Conservation (phyloP, 129 eudicot genomes). For the Flaveria bidentis region DNA sequence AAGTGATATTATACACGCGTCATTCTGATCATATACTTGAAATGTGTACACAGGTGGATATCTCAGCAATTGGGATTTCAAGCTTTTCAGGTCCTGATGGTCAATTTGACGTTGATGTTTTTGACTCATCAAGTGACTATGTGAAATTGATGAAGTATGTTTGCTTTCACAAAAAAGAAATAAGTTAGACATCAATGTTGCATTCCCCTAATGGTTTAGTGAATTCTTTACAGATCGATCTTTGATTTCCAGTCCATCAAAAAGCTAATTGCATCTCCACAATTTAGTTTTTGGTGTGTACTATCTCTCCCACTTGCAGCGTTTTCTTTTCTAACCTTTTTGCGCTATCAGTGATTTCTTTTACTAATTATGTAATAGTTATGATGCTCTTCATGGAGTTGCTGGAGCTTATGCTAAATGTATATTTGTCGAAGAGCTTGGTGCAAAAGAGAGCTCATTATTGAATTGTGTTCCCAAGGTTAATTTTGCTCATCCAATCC, state of each 20-base stretch:
- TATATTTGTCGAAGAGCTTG: slow-evolving; percentile 93
- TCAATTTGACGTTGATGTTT: slow-evolving; percentile 89
- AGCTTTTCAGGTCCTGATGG: slow-evolving; percentile 90
- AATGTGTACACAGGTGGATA: slow-evolving; percentile 66
- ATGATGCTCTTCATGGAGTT: slow-evolving; percentile 93
- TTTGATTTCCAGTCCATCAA: slow-evolving; percentile 78
- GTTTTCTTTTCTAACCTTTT: background rate
- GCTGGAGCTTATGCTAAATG: slow-evolving; percentile 93
- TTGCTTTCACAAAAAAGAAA: background rate
- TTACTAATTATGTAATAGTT: slow-evolving; percentile 43
- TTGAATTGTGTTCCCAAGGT: slow-evolving; percentile 92
- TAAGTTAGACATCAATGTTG: slow-evolving; percentile 9
- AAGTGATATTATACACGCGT: background rate
- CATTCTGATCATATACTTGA: slow-evolving; percentile 13
- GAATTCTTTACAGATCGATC: slow-evolving; percentile 55
- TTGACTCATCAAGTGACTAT: slow-evolving; percentile 83
- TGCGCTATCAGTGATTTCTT: background rate
- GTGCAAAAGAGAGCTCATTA: slow-evolving; percentile 82
- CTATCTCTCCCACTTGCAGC: background rate
- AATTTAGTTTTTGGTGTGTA: slow-evolving; percentile 76
- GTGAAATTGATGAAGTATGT: slow-evolving; percentile 94
- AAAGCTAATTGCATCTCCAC: slow-evolving; percentile 78
- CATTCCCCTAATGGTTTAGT: slow-evolving; percentile 24
- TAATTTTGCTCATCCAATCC: background rate
- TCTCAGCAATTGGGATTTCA: slow-evolving; percentile 63